Percentiles rank a stretch among this genome's conserved stretches.
Conservation (phyloP, 495 filamentous ascomycete genomes). For the Penicillium roqueforti region DNA sequence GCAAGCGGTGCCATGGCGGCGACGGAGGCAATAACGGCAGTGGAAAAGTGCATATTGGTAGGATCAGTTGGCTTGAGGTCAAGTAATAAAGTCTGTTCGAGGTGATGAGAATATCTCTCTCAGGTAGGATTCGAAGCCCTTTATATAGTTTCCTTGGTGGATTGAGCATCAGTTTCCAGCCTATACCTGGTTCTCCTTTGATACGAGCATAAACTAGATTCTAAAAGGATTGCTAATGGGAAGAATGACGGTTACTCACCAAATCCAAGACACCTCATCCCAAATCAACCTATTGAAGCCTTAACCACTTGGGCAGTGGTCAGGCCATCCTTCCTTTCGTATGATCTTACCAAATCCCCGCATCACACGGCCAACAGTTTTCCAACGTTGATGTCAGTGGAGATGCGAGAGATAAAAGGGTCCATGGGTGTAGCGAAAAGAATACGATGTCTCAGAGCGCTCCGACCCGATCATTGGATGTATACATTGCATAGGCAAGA, state of each 20-base stretch:
- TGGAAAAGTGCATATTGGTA: constrained; percentile 32
- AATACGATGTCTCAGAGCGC: constrained; percentile 15
- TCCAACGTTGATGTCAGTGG: background rate
- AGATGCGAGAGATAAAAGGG: background rate
- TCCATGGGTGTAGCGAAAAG: background rate
- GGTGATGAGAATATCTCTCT: background rate
- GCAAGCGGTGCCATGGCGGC: constrained; percentile 27
- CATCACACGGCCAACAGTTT: background rate
- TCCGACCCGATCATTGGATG: background rate
- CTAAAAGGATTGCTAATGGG: background rate
- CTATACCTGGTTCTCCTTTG: background rate
- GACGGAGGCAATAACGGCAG: constrained; percentile 22
- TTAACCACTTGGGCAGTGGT: constrained; percentile 7
- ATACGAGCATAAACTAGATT: background rate
- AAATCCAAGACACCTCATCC: constrained; percentile 4
- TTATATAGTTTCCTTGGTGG: constrained; percentile 12
- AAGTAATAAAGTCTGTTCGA: background rate
- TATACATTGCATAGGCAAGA: background rate
- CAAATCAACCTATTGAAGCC: background rate
- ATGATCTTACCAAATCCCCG: background rate
- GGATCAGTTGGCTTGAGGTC: background rate
- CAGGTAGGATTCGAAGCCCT: background rate
- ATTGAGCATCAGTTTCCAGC: background rate
- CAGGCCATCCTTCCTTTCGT: constrained; percentile 12
- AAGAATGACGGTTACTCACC: background rate